These are phyloP conservation scores for Middelhovenomyces tepae DNA, from an alignment of 805 yeast species.

Conservation along the genomic window DNA sequence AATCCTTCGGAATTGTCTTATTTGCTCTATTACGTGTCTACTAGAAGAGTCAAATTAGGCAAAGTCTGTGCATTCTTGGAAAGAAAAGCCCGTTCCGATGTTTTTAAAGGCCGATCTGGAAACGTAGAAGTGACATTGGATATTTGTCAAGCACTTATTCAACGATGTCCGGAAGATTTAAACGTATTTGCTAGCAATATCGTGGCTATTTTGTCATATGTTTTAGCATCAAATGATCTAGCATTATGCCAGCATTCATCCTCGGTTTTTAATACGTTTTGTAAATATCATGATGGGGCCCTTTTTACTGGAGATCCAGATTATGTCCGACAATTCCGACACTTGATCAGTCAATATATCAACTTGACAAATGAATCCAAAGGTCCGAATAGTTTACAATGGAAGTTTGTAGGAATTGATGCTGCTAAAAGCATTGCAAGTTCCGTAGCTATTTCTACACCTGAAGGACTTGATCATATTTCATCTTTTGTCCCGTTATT, in stretches of 20 bases:
- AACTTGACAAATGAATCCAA: conserved; percentile 4
- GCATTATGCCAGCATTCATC: conserved; percentile 40
- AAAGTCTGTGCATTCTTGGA: conserved; percentile 69
- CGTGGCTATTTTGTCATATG: conserved; percentile 46
- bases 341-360: conserved; percentile 19
- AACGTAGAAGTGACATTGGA: conserved; percentile 75
- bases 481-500: conserved; percentile 20
- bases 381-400: conserved; percentile 13
- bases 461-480: conserved; percentile 22
- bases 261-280: conserved; percentile 30
- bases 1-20: conserved; percentile 87
- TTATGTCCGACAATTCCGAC: conserved; percentile 42
- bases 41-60: conserved; percentile 79
- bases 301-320: conserved; percentile 56
- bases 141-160: conserved; percentile 60
- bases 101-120: conserved; percentile 56
- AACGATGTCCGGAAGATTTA: conserved; percentile 71
- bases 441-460: conserved; percentile 27
- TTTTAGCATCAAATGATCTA: conserved; percentile 50
- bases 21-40: conserved; percentile 79
- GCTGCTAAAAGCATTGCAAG: conserved; percentile 33
- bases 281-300: conserved; percentile 48
- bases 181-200: conserved; percentile 71
- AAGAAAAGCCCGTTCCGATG: conserved; percentile 53
- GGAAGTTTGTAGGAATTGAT: conserved; percentile 31